A percentile compares a stretch with the other conserved stretches of the same genome.
Evolutionary conservation across 116 monocot species (phyloP).

Genomic region (Cymodocea nodosa): DNA sequence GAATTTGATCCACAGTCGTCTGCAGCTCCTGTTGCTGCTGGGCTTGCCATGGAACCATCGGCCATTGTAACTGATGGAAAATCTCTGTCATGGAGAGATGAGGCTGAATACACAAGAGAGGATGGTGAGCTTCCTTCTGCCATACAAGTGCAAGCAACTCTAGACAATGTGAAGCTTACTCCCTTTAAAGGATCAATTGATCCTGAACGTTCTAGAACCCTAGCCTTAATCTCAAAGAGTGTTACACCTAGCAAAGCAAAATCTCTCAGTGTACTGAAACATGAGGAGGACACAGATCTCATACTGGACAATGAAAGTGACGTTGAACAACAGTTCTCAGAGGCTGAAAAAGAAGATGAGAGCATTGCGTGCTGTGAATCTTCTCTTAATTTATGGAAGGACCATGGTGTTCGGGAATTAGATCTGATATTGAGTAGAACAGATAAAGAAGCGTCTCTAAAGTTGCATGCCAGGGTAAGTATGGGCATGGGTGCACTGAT

Average conservation of each 20-base stretch:
- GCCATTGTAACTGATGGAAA: conserved; percentile 37
- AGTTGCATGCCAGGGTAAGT: conserved; percentile 79
- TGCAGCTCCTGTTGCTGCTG: conserved; percentile 14
- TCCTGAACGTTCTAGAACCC: conserved; percentile 49
- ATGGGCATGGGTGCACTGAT: background rate
- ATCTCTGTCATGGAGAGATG: conserved; percentile 45
- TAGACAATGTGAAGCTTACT: conserved; percentile 22
- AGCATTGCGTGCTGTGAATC: background rate
- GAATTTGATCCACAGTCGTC: conserved; percentile 9
- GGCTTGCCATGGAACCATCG: conserved; percentile 21
- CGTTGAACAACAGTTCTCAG: conserved; percentile 23
- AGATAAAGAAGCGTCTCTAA: conserved; percentile 24
- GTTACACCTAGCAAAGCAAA: conserved; percentile 40
- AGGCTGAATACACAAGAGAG: conserved; percentile 61
- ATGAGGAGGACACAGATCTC: conserved; percentile 63
- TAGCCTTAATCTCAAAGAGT: conserved; percentile 72
- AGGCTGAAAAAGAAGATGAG: conserved; percentile 27
- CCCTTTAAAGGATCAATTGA: conserved; percentile 19
- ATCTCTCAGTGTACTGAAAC: conserved; percentile 21
- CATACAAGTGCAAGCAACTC: conserved; percentile 2
- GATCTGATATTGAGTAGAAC: conserved; percentile 40
- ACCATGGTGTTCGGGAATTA: conserved; percentile 48
- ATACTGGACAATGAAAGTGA: conserved; percentile 70
- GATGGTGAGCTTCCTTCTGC: conserved; percentile 83
- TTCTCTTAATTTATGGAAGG: conserved; percentile 42